Base-by-base conservation (phyloP, 2,329 filamentous ascomycete genomes). In the Verticillium nubilum region DNA sequence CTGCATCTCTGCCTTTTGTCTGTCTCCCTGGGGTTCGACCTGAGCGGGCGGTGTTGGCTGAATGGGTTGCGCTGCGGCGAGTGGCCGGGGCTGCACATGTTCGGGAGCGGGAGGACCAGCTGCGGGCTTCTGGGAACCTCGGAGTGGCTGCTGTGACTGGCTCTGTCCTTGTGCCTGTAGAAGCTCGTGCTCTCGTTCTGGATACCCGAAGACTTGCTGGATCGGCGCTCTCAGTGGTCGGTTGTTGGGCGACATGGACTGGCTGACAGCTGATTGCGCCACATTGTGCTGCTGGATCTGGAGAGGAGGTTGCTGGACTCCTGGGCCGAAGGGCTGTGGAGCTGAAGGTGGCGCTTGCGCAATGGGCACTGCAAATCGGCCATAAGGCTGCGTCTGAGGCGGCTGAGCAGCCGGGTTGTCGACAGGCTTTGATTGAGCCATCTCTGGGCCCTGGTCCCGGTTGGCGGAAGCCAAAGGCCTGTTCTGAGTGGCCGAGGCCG, bases 311-410 rank as follows among this genome's bases (percentile, higher is more conserved):
- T 67, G 64, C 54, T 70, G 67, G 33, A 70, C 64, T 6, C 63
- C 62, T 58, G 71, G 68, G 54, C 64, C 63, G 47, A 70, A 71
- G 35, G 67, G 64, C 6, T 69, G 66, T 53, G 69, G 72, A 17
- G 67, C 58, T 27, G 65, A 66, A 52, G 71, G 71, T 52, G 37
- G 56, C 19, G 73, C 77, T 57, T 80, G 76, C 27, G 77, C 77
- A 57, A 81, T 80, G 7, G 79, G 78, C 10, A 80, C 73, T 13
- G 75, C 74, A 62, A 80, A 82, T 37, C 71, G 72, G 26, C 75
- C 67, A 58, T 77, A 78, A 7, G 74, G 67, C 61, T 76, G 78
- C 35, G 71, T 64, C 57, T 67, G 73, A 63, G 67, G 65, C 61
- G 68, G 66, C 55, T 72, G 73, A 5, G 27, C 35, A 13, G 61